These are phyloP conservation scores for Arabidopsis arenosa DNA, from an alignment of 345 rosid species.

Conservation along the genomic window DNA sequence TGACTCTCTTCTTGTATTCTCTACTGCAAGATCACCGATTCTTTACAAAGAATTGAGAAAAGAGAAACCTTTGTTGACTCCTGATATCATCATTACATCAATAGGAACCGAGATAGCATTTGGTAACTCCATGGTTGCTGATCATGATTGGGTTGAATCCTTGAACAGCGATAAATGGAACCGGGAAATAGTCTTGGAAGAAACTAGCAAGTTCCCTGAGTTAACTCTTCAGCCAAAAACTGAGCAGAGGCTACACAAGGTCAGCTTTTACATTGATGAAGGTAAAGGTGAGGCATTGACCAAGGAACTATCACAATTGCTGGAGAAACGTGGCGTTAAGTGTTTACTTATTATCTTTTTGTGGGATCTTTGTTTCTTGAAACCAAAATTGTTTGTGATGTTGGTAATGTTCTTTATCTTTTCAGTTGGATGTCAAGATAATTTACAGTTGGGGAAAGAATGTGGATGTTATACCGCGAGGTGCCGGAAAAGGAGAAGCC, in stretches of 20 bases:
- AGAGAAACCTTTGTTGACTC: slow-evolving; percentile 93
- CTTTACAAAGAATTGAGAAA: slow-evolving; percentile 76
- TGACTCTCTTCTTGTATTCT: slow-evolving; percentile 86
- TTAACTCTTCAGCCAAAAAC: slow-evolving; percentile 90
- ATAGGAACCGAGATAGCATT: slow-evolving; percentile 98
- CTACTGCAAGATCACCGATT: slow-evolving; percentile 91
- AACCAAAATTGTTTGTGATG: slow-evolving; percentile 13
- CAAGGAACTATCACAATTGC: slow-evolving; percentile 62
- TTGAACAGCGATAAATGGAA: slow-evolving; percentile 84
- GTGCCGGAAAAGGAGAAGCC: slow-evolving; percentile 98
- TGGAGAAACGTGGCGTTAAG: slow-evolving; percentile 77
- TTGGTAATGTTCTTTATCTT: neutral
- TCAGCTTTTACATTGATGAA: slow-evolving; percentile 87
- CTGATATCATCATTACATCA: slow-evolving; percentile 91
- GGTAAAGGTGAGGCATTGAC: slow-evolving; percentile 74
- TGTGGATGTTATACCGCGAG: slow-evolving; percentile 84
- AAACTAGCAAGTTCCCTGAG: slow-evolving; percentile 80
- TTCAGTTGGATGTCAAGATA: slow-evolving; percentile 89
- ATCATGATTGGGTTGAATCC: slow-evolving; percentile 85
- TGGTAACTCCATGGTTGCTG: slow-evolving; percentile 83
- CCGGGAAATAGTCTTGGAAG: slow-evolving; percentile 66
- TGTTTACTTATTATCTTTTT: slow-evolving; percentile 20
- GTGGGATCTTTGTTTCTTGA: slow-evolving; percentile 20
- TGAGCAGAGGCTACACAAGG: slow-evolving; percentile 88
- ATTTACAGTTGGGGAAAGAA: slow-evolving; percentile 90